phyloP scores from a whole-genome alignment of 1,284 basidiomycete genomes.

The Pseudozyma sp. region DNA sequence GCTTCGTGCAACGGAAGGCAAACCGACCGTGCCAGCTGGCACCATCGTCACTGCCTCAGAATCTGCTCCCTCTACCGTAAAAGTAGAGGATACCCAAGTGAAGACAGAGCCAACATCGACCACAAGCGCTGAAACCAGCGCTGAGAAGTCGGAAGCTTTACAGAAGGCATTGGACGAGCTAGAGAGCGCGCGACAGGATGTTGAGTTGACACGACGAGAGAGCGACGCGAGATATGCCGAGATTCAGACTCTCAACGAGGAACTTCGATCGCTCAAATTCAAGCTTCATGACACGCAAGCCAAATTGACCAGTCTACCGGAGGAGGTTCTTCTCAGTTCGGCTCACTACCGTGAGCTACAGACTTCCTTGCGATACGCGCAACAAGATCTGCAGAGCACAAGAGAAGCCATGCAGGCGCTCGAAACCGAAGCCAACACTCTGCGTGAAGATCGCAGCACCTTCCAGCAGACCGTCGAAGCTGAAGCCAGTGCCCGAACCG shows the following conservation, averaged over 20 bases:
- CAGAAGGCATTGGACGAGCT: constrained; percentile 36
- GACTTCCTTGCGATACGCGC: constrained; percentile 19
- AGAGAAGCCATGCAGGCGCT: constrained; percentile 30
- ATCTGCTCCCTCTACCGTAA: constrained; percentile 6
- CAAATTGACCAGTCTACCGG: constrained; percentile 36
- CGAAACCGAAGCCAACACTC: constrained; percentile 53
- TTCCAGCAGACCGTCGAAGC: constrained; percentile 46
- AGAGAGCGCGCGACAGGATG: constrained; percentile 36
- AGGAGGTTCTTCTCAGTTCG: constrained; percentile 37
- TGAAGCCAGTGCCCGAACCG: constrained; percentile 67
- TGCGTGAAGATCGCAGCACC: constrained; percentile 57
- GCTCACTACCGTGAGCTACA: constrained; percentile 40
- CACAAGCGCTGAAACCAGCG: constrained; percentile 1
- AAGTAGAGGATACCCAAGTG: neutral
- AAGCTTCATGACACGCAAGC: constrained; percentile 32
- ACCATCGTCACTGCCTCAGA: constrained; percentile 17
- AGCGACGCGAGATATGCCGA: constrained; percentile 50
- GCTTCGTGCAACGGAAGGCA: constrained; percentile 49
- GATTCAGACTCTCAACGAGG: constrained; percentile 49
- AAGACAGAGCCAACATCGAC: constrained; percentile 17
- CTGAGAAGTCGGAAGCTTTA: constrained; percentile 31
- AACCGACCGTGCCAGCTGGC: constrained; percentile 29
- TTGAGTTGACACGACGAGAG: constrained; percentile 42
- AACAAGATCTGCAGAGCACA: constrained; percentile 24
- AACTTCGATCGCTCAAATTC: constrained; percentile 32